phyloP scores from a whole-genome alignment of 2,329 filamentous ascomycete species.

The Diaporthe vaccinii region DNA sequence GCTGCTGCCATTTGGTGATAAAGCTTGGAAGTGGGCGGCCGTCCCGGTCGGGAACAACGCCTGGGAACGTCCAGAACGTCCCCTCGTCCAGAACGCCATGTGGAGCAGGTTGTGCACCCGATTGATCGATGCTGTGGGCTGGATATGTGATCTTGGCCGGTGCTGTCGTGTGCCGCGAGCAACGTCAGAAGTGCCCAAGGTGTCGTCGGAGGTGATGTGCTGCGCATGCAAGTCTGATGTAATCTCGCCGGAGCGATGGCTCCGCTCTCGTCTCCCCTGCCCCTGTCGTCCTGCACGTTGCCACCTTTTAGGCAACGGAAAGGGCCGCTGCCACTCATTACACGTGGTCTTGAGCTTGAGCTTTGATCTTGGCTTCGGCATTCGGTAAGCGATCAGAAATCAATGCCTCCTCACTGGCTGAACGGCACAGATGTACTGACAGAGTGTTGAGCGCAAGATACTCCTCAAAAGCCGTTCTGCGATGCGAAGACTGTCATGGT shows the following conservation, averaged over 20 bases:
- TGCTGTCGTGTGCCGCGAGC: neutral
- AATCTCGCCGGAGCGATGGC: slow-evolving; percentile 19
- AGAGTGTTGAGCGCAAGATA: neutral
- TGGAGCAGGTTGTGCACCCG: neutral
- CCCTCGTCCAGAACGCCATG: neutral
- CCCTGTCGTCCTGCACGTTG: neutral
- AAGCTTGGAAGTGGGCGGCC: slow-evolving; percentile 5
- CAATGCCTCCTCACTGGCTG: neutral
- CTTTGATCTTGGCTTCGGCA: neutral
- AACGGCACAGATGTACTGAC: neutral
- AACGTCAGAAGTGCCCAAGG: neutral
- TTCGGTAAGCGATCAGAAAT: neutral
- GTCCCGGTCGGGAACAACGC: neutral
- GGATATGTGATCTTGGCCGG: neutral
- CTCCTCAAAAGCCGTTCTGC: too few relatives aligned
- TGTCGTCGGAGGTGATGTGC: slow-evolving; percentile 1
- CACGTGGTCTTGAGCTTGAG: neutral
- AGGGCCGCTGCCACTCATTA: neutral
- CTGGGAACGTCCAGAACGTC: neutral
- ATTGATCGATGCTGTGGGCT: neutral
- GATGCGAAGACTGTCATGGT: neutral
- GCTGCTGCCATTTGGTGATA: neutral
- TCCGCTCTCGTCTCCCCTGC: slow-evolving; percentile 5
- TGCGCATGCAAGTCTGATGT: slow-evolving; percentile 30
- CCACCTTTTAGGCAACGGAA: neutral